Percentiles rank a stretch among this genome's conserved stretches.
Conservation (phyloP, 2,329 filamentous ascomycete genomes). For the Akanthomyces muscarius region DNA sequence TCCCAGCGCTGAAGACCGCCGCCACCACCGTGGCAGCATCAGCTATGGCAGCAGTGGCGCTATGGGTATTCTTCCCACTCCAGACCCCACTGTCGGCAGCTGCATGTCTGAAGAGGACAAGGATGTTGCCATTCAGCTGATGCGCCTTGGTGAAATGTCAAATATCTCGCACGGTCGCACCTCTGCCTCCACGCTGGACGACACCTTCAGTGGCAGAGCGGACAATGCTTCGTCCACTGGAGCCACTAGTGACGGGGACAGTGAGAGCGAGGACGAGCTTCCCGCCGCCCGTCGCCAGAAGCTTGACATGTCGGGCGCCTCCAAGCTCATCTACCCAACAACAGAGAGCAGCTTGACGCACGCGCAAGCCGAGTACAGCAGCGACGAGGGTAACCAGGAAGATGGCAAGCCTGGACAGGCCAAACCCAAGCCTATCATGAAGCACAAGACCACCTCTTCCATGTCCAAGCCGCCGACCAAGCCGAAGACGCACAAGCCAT, state of each 20-base stretch:
- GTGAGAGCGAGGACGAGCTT: slow-evolving; percentile 59
- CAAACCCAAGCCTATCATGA: slow-evolving; percentile 40
- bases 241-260: slow-evolving; percentile 74
- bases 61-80: slow-evolving; percentile 73
- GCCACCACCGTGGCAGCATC: slow-evolving; percentile 58
- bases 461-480: slow-evolving; percentile 36
- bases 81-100: slow-evolving; percentile 94
- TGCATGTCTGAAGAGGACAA: slow-evolving; percentile 92
- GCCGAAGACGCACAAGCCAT: slow-evolving; percentile 40
- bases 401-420: slow-evolving; percentile 32
- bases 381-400: slow-evolving; percentile 33
- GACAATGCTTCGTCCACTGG: slow-evolving; percentile 81
- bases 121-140: slow-evolving; percentile 93
- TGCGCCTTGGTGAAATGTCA: slow-evolving; percentile 90
- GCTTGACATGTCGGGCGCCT: slow-evolving; percentile 40
- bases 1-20: slow-evolving; percentile 57
- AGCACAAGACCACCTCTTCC: slow-evolving; percentile 35
- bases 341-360: slow-evolving; percentile 51
- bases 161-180: slow-evolving; percentile 91
- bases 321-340: slow-evolving; percentile 47
- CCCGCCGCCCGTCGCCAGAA: slow-evolving; percentile 58
- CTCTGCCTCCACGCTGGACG: slow-evolving; percentile 88
- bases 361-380: slow-evolving; percentile 36
- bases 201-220: slow-evolving; percentile 86
- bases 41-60: slow-evolving; percentile 46